Evolutionary conservation across 192 early-diverging fungal species (phyloP).

Genomic region (Coemansia furcata): DNA sequence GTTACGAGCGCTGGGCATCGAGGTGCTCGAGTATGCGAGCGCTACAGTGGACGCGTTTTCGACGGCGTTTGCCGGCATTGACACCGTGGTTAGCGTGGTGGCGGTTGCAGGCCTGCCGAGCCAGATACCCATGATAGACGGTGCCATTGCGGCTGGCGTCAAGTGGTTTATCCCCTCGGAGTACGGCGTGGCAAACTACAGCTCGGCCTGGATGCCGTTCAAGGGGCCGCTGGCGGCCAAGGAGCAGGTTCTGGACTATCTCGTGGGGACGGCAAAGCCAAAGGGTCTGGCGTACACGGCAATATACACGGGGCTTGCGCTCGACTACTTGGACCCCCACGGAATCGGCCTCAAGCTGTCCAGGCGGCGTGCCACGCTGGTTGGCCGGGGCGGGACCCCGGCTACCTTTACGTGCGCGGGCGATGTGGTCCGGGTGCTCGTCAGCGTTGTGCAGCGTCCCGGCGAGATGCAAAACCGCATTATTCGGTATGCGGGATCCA

Average conservation of each 20-base stretch:
- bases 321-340: slow-evolving; percentile 44
- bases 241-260: slow-evolving; percentile 17
- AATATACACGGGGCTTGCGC: slow-evolving; percentile 45
- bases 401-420: slow-evolving; percentile 26
- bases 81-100: slow-evolving; percentile 38
- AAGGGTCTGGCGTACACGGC: slow-evolving; percentile 32
- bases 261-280: slow-evolving; percentile 6
- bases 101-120: slow-evolving; percentile 13
- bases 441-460: slow-evolving; percentile 29
- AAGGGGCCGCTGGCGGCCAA: slow-evolving; percentile 38
- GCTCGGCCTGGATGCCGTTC: slow-evolving; percentile 37
- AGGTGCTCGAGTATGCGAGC: slow-evolving; percentile 19
- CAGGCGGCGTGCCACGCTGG: slow-evolving; percentile 29
- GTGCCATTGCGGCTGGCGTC: slow-evolving; percentile 30
- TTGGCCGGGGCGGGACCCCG: slow-evolving; percentile 40
- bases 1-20: slow-evolving; percentile 17
- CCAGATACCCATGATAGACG: slow-evolving; percentile 45
- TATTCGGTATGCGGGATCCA: slow-evolving; percentile 35
- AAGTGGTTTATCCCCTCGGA: slow-evolving; percentile 52
- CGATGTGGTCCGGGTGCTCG: slow-evolving; percentile 23
- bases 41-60: slow-evolving; percentile 7
- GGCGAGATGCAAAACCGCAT: slow-evolving; percentile 36
- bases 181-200: slow-evolving; percentile 36
- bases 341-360: slow-evolving; percentile 26
- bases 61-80: slow-evolving; percentile 21